Evolutionary conservation across 495 filamentous ascomycete genomes (phyloP).

Genomic region (Xylaria acuta): DNA sequence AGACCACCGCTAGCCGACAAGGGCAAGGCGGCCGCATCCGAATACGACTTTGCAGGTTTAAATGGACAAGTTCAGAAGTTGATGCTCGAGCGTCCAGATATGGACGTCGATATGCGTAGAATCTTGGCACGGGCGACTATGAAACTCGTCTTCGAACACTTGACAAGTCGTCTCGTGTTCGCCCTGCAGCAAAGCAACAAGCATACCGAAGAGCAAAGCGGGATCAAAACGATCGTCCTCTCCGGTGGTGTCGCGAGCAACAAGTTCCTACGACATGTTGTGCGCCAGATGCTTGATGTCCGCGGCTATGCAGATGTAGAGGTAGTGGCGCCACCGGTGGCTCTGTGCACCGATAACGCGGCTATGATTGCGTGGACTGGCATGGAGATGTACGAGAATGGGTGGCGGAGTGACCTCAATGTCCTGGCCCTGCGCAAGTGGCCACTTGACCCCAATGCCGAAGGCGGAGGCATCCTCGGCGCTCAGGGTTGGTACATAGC

Average conservation of each 20-base stretch:
- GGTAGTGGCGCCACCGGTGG: slow-evolving; percentile 73
- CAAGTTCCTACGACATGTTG: slow-evolving; percentile 70
- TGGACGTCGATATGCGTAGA: slow-evolving; percentile 59
- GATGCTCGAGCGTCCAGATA: slow-evolving; percentile 34
- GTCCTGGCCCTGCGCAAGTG: slow-evolving; percentile 72
- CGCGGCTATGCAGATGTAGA: slow-evolving; percentile 67
- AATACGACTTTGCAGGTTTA: slow-evolving; percentile 49
- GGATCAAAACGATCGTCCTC: slow-evolving; percentile 72
- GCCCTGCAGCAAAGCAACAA: slow-evolving; percentile 52
- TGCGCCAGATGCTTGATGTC: slow-evolving; percentile 66
- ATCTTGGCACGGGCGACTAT: slow-evolving; percentile 72
- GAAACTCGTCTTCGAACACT: slow-evolving; percentile 87
- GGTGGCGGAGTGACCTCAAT: slow-evolving; percentile 67
- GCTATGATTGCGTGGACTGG: slow-evolving; percentile 99
- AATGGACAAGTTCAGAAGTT: slow-evolving; percentile 40
- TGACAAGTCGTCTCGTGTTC: slow-evolving; percentile 73
- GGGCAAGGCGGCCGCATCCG: slow-evolving; percentile 10
- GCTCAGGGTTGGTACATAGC: slow-evolving; percentile 47
- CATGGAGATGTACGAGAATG: slow-evolving; percentile 86
- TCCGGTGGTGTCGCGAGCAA: slow-evolving; percentile 92
- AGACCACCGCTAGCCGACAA: slow-evolving; percentile 41
- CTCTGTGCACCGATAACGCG: slow-evolving; percentile 90
- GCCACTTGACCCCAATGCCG: slow-evolving; percentile 69
- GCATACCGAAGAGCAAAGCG: neutral
- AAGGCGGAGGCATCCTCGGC: slow-evolving; percentile 60